phyloP scores from a whole-genome alignment of 2,329 filamentous ascomycete genomes.

The Hymenoscyphus scutula region DNA sequence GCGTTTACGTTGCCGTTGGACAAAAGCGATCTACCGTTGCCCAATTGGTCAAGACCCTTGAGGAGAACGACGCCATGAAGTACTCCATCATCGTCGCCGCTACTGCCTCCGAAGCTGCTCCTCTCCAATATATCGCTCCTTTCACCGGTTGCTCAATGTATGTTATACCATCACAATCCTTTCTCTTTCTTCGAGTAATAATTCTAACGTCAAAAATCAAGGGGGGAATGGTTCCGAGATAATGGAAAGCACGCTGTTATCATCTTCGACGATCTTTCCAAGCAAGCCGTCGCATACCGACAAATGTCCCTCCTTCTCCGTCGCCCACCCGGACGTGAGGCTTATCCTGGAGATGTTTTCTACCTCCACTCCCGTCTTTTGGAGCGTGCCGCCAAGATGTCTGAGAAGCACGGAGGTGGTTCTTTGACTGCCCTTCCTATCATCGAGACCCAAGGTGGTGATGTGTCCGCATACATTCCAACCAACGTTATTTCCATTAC shows the following conservation, averaged over 20 bases:
- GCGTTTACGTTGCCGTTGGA: constrained; percentile 96
- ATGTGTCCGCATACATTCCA: constrained; percentile 99
- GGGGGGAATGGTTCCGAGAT: constrained; percentile 62
- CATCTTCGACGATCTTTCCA: constrained; percentile 92
- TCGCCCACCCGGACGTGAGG: constrained; percentile 98
- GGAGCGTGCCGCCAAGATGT: constrained; percentile 99
- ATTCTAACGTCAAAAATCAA: too few relatives aligned
- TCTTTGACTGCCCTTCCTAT: constrained; percentile 95
- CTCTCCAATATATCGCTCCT: constrained; percentile 89
- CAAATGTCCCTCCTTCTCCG: constrained; percentile 98
- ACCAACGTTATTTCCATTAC: constrained; percentile 99
- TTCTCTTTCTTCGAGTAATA: too few relatives aligned
- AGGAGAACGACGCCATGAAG: constrained; percentile 99
- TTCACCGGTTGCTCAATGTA: constrained; percentile 65
- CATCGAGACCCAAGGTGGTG: constrained; percentile 99
- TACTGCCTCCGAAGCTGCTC: constrained; percentile 94
- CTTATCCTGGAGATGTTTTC: constrained; percentile 98
- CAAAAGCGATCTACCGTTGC: constrained; percentile 99
- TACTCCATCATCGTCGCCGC: constrained; percentile 92
- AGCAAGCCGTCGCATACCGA: constrained; percentile 97
- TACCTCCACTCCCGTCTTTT: constrained; percentile 99
- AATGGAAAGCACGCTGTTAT: constrained; percentile 85
- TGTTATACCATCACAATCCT: constrained; percentile 46
- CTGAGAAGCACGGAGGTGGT: constrained; percentile 88
- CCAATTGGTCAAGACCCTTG: constrained; percentile 98